These are phyloP conservation scores for Phytophthora macrochlamydospora DNA, from an alignment of 352 stramenopile species.

Conservation along the genomic window DNA sequence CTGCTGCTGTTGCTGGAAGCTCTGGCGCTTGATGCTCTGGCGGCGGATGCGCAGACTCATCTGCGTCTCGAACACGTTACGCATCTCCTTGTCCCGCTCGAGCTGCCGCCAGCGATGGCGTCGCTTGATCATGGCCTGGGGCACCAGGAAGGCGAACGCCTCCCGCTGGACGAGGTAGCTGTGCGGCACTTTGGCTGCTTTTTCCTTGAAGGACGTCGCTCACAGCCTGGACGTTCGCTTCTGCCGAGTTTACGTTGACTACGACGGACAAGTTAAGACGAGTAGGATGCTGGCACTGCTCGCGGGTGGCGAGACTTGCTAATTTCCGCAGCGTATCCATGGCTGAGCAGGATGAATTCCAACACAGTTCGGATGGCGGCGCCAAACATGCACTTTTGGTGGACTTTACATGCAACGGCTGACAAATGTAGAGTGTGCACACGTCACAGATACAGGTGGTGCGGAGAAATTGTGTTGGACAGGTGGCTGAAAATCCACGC, in stretches of 20 bases:
- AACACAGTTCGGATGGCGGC: slow-evolving; percentile 26
- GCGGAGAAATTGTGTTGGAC: slow-evolving; percentile 12
- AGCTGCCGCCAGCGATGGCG: slow-evolving; percentile 20
- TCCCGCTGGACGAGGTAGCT: slow-evolving; percentile 33
- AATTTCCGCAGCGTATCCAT: too few relatives aligned
- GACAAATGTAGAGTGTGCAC: slow-evolving; percentile 19
- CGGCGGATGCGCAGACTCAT: slow-evolving; percentile 35
- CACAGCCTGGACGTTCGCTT: slow-evolving; percentile 4
- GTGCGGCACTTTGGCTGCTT: slow-evolving; percentile 24
- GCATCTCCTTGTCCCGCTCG: slow-evolving; percentile 19
- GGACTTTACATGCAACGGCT: not conserved
- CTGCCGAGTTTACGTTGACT: not conserved
- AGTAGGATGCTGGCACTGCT: slow-evolving; percentile 15
- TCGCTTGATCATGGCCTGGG: slow-evolving; percentile 23
- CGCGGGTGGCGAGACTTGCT: not conserved
- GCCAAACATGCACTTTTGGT: slow-evolving; percentile 7
- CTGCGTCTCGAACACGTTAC: slow-evolving; percentile 37
- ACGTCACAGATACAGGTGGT: slow-evolving; percentile 22
- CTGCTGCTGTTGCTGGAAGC: too few relatives aligned
- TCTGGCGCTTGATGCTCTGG: slow-evolving; percentile 25
- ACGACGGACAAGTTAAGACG: not conserved
- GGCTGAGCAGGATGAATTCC: slow-evolving; percentile 7
- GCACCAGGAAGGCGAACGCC: slow-evolving; percentile 39
- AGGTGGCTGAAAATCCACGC: slow-evolving; percentile 25
- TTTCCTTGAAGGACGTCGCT: not conserved